Base-by-base conservation (phyloP, 2,329 filamentous ascomycete species). In the Penicillium sp. region DNA sequence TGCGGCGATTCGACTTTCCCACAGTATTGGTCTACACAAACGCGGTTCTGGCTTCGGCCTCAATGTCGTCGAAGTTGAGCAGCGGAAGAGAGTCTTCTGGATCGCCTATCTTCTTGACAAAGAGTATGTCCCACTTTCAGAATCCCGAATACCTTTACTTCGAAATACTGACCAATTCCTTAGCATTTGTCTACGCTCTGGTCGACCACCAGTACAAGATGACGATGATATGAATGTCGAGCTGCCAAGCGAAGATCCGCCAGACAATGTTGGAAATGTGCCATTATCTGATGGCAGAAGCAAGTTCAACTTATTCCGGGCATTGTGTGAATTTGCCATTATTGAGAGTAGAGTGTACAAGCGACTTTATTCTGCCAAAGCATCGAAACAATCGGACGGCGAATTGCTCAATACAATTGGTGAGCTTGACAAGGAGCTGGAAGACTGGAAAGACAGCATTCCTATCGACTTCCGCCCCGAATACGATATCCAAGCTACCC, bases 301-400 rank as follows among this genome's bases (percentile, higher is more conserved):
- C 55, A 97, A 96, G 70, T 89, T 97, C 81, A 99, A 99, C 69
- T 79, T 99, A 13, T 99, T 99, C 79, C 84, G 92, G 32, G 82
- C 92, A 38, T 92, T 97, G 86, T 96, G 91, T 71, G 89, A 92
- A 66, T 92, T 99, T 69, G 85, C 92, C 18, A 85, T 88, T 32
- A 97, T 99, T 59, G 90, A 97, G 74, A 94, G 91, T 74, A 91
- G 89, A 66, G 92, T 99, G 0, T 97, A 99, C 79, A 96, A 89
- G 76, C 85, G 86, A 51, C 79, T 99, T 0, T 99, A 99, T 74
- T 94, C 92, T 0, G 93, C 93, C 4, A 93, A 90, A 72, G 94
- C 94, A 1, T 87, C 90, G 1, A 94, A 92, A 68, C 90, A 97
- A 70, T 90, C 92, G 1, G 91, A 96, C 63, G 94, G 93, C 24